A percentile compares a stretch with the other conserved stretches of the same genome.
phyloP scores from a whole-genome alignment of 1,139 yeast genomes.

The Candida sp. region DNA sequence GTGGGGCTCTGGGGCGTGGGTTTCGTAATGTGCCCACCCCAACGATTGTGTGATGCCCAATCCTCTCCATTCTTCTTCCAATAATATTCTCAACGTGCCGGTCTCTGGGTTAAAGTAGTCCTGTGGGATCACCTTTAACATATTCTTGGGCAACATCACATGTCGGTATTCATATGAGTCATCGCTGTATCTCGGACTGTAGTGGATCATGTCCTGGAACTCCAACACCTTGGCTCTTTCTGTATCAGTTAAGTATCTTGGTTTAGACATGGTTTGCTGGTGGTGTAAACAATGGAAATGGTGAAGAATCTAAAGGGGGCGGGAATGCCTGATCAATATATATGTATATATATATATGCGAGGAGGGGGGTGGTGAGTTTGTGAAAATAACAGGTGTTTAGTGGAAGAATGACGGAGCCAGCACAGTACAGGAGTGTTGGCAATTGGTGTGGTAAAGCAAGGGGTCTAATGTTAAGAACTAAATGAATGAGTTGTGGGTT shows the following conservation, averaged over 20 bases:
- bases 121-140: constrained; percentile 95
- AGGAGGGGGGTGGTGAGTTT: no score
- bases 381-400: background rate
- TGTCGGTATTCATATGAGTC: constrained; percentile 89
- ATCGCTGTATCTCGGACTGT: constrained; percentile 90
- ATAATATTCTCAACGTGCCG: constrained; percentile 87
- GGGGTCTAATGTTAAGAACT: background rate
- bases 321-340: background rate
- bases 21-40: constrained; percentile 99
- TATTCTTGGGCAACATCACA: constrained; percentile 95
- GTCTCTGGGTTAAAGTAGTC: constrained; percentile 96
- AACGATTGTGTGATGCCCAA: constrained; percentile 96
- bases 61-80: constrained; percentile 99
- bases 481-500: background rate
- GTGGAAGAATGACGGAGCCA: background rate
- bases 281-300: background rate
- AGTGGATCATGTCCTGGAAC: constrained; percentile 93
- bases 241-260: constrained; percentile 76
- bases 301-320: background rate
- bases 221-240: constrained; percentile 90
- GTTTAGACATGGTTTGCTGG: constrained; percentile 35
- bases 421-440: background rate
- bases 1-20: constrained; percentile 99
- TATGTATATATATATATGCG: background rate
- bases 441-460: background rate